Percentiles rank a stretch among this genome's conserved stretches.
These are phyloP conservation scores for Microcyclospora tardicrescens DNA, from an alignment of 2,329 filamentous ascomycete genomes.

Conservation along the genomic window DNA sequence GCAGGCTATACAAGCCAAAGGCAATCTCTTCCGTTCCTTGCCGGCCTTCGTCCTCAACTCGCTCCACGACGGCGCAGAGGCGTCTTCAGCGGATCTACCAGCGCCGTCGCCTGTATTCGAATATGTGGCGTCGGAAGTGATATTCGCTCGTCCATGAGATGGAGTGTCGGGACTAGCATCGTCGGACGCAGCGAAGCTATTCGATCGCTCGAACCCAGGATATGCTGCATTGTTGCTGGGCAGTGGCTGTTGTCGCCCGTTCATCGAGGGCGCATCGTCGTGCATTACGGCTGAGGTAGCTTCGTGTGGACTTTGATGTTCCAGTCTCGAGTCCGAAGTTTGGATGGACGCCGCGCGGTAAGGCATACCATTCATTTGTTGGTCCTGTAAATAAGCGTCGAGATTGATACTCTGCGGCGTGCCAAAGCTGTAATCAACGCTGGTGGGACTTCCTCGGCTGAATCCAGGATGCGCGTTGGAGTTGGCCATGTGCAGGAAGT, in stretches of 20 bases:
- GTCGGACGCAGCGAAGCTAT: conserved; percentile 18
- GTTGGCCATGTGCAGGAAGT: too few relatives aligned
- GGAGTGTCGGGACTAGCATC: conserved; percentile 13
- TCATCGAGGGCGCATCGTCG: conserved; percentile 9
- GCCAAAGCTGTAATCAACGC: conserved; percentile 18
- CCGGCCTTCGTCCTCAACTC: conserved; percentile 56
- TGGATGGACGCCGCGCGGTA: conserved; percentile 7
- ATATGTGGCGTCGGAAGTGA: conserved; percentile 4
- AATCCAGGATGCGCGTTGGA: conserved; percentile 7
- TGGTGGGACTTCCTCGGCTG: conserved; percentile 13
- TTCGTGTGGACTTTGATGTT: conserved; percentile 6
- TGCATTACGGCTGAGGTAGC: conserved; percentile 2
- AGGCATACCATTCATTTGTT: conserved; percentile 1
- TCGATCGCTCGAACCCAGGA: conserved; percentile 9
- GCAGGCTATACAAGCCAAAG: conserved; percentile 89
- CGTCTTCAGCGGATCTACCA: neutral
- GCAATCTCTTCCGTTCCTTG: conserved; percentile 86
- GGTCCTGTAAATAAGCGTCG: conserved; percentile 10
- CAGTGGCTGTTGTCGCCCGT: conserved; percentile 15
- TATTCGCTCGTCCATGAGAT: conserved; percentile 1
- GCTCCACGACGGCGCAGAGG: conserved; percentile 31
- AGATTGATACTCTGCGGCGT: conserved; percentile 11
- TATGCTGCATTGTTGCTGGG: conserved; percentile 19
- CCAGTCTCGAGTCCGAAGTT: conserved; percentile 6
- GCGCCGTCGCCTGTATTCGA: conserved; percentile 5